Conservation (phyloP, 441 rosid genomes). For the Pelargonium myrrhifolium region DNA sequence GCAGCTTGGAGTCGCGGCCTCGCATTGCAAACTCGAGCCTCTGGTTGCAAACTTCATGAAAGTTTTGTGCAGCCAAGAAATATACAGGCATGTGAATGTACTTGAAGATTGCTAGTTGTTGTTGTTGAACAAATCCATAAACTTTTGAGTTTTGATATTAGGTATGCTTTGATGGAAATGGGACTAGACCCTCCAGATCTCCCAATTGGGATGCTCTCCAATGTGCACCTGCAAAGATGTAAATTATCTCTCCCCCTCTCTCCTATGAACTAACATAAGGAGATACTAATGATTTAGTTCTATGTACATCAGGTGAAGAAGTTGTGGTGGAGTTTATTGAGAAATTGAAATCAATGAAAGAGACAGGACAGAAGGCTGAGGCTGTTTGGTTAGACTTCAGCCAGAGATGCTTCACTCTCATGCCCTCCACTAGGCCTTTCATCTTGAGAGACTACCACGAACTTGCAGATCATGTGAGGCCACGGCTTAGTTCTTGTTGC, state of each 20-base stretch:
- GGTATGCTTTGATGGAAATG: constrained; percentile 72
- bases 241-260: not conserved
- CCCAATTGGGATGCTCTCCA: constrained; percentile 62
- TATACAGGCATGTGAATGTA: constrained; percentile 40
- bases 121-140: not conserved
- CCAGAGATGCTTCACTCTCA: constrained; percentile 61
- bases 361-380: constrained; percentile 44
- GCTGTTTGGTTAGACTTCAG: constrained; percentile 71
- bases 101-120: not conserved
- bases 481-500: too few relatives aligned
- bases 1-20: constrained; percentile 58
- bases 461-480: constrained; percentile 67
- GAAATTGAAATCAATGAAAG: constrained; percentile 40
- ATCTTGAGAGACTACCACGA: constrained; percentile 55
- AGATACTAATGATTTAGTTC: not conserved
- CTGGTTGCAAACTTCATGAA: constrained; percentile 56
- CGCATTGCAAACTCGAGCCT: constrained; percentile 66
- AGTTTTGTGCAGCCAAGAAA: constrained; percentile 60
- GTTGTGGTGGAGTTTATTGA: constrained; percentile 48
- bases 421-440: constrained; percentile 63
- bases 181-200: constrained; percentile 62
- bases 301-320: constrained; percentile 49
- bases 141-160: constrained; percentile 7
- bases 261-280: too few relatives aligned
- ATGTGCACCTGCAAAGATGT: constrained; percentile 57